Evolutionary conservation across 2,329 filamentous ascomycete genomes (phyloP), one percentile per base, ranked within the genome.

Genomic region (Balansia obtecta): DNA sequence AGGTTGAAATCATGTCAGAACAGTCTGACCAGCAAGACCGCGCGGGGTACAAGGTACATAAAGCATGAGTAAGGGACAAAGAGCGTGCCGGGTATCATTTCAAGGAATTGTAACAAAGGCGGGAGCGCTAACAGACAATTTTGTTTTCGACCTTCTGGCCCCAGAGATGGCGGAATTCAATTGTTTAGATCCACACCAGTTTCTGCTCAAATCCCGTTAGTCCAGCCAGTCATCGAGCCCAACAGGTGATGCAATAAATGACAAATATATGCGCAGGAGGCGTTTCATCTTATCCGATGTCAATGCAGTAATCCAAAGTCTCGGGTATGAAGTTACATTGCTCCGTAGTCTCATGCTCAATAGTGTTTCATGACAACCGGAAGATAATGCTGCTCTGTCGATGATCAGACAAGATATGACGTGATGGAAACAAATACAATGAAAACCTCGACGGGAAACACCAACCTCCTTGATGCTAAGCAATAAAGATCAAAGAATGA

Each of bases 281-380:
- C 33, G 45, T 47, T 47, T 30, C 45, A 47, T 47, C 45, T 47
- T 40, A 22, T 47, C 45, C 45, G 45, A 47, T 40, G 18, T 47
- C 33, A 18, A 47, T 47, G 45, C 45, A 43, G 41, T 20, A 16
- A 43, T 43, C 20, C 15, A 22, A 43, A 12, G 30, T 43, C 20
- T 22, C 18, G 20, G 41, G 20, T 20, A 30, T 30, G 12, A 18
- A 43, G 22, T 43, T 6, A 13, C 38, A 43, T 22, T 22, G 41
- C 16, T 12, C 41, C 13, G 22, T 30, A 15, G 41, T 30, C 39
- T 41, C 5, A 16, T 41, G 27, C 45, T 30, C 30, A n/a, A 11
- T 46, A 20, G 45, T 32, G 45, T 46, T 46, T 46, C 45, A 46
- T 46, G 45, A 30, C 45, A 37, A 46, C 40, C 20, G 34, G 32